Evolutionary conservation across 345 rosid species (phyloP).

Genomic region (Hypericum androsaemum): DNA sequence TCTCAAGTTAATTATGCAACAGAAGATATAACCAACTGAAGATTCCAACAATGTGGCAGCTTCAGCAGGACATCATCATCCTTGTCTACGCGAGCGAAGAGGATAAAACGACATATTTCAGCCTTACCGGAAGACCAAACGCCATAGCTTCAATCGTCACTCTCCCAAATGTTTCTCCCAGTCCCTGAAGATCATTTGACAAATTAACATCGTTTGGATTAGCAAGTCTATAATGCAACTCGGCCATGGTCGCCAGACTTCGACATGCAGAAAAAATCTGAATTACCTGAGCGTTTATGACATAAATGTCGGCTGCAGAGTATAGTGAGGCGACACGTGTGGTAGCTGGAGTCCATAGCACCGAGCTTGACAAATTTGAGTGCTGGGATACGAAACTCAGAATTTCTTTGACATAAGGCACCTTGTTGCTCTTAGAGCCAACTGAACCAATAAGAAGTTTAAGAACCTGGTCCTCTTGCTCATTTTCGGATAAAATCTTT

Average conservation of each 20-base stretch:
- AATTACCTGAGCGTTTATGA: conserved; percentile 83
- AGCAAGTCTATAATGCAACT: background rate
- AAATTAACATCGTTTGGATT: background rate
- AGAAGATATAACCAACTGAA: background rate
- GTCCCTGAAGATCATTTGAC: conserved; percentile 34
- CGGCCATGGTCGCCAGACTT: background rate
- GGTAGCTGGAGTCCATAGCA: conserved; percentile 76
- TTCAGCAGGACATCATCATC: background rate
- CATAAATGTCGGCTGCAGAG: conserved; percentile 92
- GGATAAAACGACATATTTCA: conserved; percentile 8
- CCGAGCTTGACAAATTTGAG: conserved; percentile 51
- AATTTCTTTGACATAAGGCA: conserved; percentile 65
- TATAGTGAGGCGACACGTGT: conserved; percentile 82
- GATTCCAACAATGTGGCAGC: background rate
- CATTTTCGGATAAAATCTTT: conserved; percentile 20
- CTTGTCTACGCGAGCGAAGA: background rate
- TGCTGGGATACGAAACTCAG: conserved; percentile 48
- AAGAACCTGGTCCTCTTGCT: conserved; percentile 32
- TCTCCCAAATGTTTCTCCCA: conserved; percentile 97
- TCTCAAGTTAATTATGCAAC: background rate
- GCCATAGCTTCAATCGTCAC: conserved; percentile 99
- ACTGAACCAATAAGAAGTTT: conserved; percentile 92
- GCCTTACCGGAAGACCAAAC: conserved; percentile 70
- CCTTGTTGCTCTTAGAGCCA: conserved; percentile 95
- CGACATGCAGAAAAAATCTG: conserved; percentile 1